A percentile compares a stretch with the other conserved stretches of the same genome.
Conservation (phyloP, 2,329 filamentous ascomycete genomes). For the Byssochlamys sp. region DNA sequence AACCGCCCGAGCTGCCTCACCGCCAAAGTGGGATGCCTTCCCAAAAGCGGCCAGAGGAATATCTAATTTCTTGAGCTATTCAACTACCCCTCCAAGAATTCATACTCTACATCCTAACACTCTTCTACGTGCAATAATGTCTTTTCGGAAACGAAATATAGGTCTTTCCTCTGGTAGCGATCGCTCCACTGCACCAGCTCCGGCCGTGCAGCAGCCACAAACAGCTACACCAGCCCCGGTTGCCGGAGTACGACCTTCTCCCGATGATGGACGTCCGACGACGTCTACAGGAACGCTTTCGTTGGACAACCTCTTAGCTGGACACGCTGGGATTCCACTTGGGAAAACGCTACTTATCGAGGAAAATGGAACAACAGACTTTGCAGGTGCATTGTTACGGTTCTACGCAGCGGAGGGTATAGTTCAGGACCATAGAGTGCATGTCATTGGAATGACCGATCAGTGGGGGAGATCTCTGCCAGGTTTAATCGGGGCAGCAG, state of each 20-base stretch:
- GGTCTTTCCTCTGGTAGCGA: constrained; percentile 39
- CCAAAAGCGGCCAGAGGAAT: neutral
- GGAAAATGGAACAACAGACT: constrained; percentile 89
- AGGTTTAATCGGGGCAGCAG: constrained; percentile 50
- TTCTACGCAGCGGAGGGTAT: constrained; percentile 92
- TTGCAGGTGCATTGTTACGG: constrained; percentile 69
- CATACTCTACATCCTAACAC: neutral
- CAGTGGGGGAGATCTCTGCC: constrained; percentile 77
- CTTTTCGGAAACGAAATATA: constrained; percentile 59
- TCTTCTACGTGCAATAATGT: constrained; percentile 38
- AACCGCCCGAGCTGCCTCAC: constrained; percentile 13
- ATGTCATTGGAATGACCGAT: constrained; percentile 71
- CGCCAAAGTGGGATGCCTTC: neutral
- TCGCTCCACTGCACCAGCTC: constrained; percentile 22
- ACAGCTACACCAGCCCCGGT: constrained; percentile 19
- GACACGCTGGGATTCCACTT: constrained; percentile 73
- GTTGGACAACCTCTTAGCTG: constrained; percentile 73
- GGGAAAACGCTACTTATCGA: constrained; percentile 73
- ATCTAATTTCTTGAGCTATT: neutral
- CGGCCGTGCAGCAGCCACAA: constrained; percentile 15
- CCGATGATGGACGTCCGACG: constrained; percentile 73
- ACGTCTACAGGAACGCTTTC: constrained; percentile 86
- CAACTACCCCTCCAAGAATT: neutral
- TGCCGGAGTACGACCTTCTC: constrained; percentile 67
- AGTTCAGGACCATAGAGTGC: constrained; percentile 78